Base-by-base conservation (phyloP, 495 filamentous ascomycete species). In the Diplogelasinospora grovesii region DNA sequence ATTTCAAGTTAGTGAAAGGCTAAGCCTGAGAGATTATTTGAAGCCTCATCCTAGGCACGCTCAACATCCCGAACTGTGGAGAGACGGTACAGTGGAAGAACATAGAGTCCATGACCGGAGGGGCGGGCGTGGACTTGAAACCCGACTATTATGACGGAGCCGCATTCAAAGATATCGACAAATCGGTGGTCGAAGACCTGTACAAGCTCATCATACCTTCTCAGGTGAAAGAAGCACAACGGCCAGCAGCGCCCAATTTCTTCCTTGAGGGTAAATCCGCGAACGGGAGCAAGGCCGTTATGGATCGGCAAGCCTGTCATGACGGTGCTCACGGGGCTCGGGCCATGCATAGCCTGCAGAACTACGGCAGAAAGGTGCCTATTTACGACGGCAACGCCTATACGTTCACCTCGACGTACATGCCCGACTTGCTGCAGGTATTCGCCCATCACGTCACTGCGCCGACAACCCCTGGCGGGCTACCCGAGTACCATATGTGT, bases 271-370 rank as follows among this genome's bases (percentile, higher is more conserved):
- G 35, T 7, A 73, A 72, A 43, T 54, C 53, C 1, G 53, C 57
- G 0, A 28, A 41, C 30, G 70, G 67, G 20, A 37, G 36, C 10
- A 7, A 43, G 8, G 52, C 43, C 8, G 66, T 67, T 10, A 55
- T 53, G 34, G 20, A 14, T 41, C 55, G 61, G 22, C 67, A 74
- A 45, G 66, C 63, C 23, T 56, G 43, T 29, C 59, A 68, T 47
- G 52, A 68, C 41, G 67, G 69, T n/a, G 69, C 68, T 8, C 36
- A 66, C 13, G 70, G 69, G 8, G 68, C 65, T 21, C 64, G 66
- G 34, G 67, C 41, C 22, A 72, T 73, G 55, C 61, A 65, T 31
- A 41, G 36, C 22, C 56, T 75, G 36, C 61, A 67, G 52, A 67
- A 56, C 42, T 73, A 70, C 35, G 47, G 49, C 43, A 21, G 53